Conservation (phyloP, 192 early-diverging fungal genomes). For the Umbelopsis sp. region DNA sequence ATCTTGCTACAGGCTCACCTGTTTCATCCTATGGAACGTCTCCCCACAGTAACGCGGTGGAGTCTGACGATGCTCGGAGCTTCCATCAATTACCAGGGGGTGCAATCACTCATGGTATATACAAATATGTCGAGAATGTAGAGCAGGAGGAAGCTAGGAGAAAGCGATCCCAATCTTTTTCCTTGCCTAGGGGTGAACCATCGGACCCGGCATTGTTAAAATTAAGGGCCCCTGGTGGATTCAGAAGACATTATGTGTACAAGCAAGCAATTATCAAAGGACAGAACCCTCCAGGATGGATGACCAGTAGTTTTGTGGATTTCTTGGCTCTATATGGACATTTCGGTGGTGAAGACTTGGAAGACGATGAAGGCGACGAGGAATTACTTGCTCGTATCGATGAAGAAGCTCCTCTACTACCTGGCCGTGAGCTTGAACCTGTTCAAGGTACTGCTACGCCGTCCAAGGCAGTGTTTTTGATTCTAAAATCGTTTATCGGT, state of each 20-base stretch:
- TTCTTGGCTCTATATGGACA: constrained; percentile 92
- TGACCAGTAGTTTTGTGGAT: constrained; percentile 94
- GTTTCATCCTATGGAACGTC: constrained; percentile 20
- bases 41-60: constrained; percentile 33
- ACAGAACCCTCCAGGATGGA: constrained; percentile 62
- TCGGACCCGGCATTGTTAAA: constrained; percentile 58
- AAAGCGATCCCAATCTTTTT: constrained; percentile 58
- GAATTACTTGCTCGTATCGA: constrained; percentile 24
- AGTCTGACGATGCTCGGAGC: constrained; percentile 28
- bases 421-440: constrained; percentile 19
- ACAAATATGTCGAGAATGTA: constrained; percentile 82
- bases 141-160: constrained; percentile 49
- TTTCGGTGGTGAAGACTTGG: constrained; percentile 92
- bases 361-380: constrained; percentile 74
- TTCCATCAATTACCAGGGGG: constrained; percentile 66
- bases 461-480: constrained; percentile 46
- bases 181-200: constrained; percentile 49
- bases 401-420: constrained; percentile 49
- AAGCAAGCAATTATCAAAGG: constrained; percentile 68
- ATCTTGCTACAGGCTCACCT: constrained; percentile 60
- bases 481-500: constrained; percentile 52
- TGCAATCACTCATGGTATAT: constrained; percentile 86
- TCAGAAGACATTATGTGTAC: constrained; percentile 82
- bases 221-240: constrained; percentile 80
- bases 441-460: constrained; percentile 39